Evolutionary conservation across 2,329 filamentous ascomycete genomes (phyloP).

Genomic region (Colletotrichum caudatum): DNA sequence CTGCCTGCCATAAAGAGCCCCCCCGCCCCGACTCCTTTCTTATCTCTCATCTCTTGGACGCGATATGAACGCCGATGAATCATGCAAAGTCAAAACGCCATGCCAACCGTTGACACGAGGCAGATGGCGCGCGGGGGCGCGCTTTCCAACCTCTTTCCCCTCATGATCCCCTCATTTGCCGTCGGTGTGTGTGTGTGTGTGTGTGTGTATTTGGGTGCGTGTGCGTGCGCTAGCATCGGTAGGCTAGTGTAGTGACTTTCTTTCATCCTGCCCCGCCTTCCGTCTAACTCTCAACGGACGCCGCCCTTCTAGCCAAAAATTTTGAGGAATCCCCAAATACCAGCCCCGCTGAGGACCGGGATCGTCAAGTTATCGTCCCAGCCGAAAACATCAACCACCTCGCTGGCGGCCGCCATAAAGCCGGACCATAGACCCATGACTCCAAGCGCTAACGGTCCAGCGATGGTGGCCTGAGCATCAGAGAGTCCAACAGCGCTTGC

Average conservation of each 20-base stretch:
- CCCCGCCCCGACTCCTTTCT: not conserved
- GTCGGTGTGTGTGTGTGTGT: constrained; percentile 13
- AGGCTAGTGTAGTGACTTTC: constrained; percentile 15
- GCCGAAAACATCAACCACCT: constrained; percentile 90
- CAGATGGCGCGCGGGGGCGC: not conserved
- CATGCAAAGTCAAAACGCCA: constrained; percentile 36
- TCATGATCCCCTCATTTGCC: constrained; percentile 32
- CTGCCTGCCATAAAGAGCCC: constrained; percentile 3
- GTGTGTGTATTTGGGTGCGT: not conserved
- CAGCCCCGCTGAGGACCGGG: constrained; percentile 87
- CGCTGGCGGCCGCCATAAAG: constrained; percentile 88
- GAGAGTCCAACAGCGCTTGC: constrained; percentile 72
- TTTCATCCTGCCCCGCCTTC: not conserved
- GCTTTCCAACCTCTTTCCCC: constrained; percentile 14
- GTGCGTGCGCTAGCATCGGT: constrained; percentile 18
- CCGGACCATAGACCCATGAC: constrained; percentile 89
- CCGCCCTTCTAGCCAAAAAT: constrained; percentile 73
- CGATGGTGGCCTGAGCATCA: constrained; percentile 69
- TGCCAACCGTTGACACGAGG: constrained; percentile 28
- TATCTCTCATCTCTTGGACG: constrained; percentile 21
- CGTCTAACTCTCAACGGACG: constrained; percentile 20
- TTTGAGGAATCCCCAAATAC: constrained; percentile 92
- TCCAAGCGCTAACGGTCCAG: constrained; percentile 78
- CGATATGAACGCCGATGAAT: constrained; percentile 37
- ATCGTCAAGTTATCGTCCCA: constrained; percentile 99